phyloP scores from a whole-genome alignment of 371 early-diverging fungal species.

The Entomophthora muscae region DNA sequence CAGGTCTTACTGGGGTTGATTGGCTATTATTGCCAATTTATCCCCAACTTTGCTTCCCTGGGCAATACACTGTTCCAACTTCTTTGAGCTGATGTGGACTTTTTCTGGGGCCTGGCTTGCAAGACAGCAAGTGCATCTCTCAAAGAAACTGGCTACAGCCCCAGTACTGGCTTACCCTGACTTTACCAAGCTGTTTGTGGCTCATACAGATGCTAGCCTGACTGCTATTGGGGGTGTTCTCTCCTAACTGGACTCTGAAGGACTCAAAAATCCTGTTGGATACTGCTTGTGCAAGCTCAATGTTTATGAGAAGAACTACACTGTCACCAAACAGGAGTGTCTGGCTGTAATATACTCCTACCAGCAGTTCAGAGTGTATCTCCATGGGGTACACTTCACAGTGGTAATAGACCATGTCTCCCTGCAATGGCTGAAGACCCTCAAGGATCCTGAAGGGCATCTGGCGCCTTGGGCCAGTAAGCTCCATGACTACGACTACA shows the following conservation, averaged over 20 bases:
- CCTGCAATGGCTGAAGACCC: constrained; percentile 10
- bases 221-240: constrained; percentile 17
- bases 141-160: too few relatives aligned
- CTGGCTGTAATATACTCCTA: constrained; percentile 14
- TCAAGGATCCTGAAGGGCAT: constrained; percentile 5
- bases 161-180: constrained; percentile 16
- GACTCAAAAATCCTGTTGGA: constrained; percentile 6
- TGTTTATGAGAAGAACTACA: constrained; percentile 15
- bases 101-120: too few relatives aligned
- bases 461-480: constrained; percentile 15
- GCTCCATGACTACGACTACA: constrained; percentile 16
- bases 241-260: constrained; percentile 11
- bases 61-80: too few relatives aligned
- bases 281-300: constrained; percentile 7
- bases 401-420: constrained; percentile 14
- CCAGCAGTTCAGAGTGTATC: not conserved
- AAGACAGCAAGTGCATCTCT: too few relatives aligned
- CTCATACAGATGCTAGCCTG: constrained; percentile 17
- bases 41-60: constrained; percentile 14
- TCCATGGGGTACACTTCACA: constrained; percentile 9
- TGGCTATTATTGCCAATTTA: constrained; percentile 18
- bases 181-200: constrained; percentile 10
- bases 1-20: constrained; percentile 19
- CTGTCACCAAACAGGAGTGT: constrained; percentile 16
- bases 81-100: too few relatives aligned